Percentiles rank a stretch among this genome's conserved stretches.
Evolutionary conservation across 345 rosid species (phyloP).

Genomic region (Ceriops tagal): DNA sequence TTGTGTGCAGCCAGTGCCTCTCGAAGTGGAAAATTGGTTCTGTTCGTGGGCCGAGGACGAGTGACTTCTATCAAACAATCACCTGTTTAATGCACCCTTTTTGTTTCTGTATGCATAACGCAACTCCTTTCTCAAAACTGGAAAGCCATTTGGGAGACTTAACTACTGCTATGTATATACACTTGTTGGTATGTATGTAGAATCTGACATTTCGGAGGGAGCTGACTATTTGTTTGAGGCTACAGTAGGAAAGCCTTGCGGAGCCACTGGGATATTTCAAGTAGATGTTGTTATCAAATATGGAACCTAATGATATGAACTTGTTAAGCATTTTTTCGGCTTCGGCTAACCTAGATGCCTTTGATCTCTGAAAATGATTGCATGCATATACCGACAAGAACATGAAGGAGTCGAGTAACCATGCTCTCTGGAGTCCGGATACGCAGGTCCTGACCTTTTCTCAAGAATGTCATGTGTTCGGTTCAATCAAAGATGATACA

Average conservation of each 20-base stretch:
- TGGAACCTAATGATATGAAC: slow-evolving; percentile 18
- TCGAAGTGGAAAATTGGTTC: slow-evolving; percentile 51
- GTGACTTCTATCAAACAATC: slow-evolving; percentile 35
- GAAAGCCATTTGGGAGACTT: too few species aligned
- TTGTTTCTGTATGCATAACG: too few species aligned
- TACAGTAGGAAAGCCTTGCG: slow-evolving; percentile 9
- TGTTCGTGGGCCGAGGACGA: slow-evolving; percentile 42
- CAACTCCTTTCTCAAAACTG: too few species aligned
- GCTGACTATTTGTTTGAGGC: slow-evolving; percentile 19
- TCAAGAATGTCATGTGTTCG: slow-evolving; percentile 47
- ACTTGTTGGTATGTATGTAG: slow-evolving; percentile 67
- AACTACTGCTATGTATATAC: slow-evolving; percentile 37
- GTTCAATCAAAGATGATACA: slow-evolving; percentile 47
- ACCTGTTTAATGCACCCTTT: slow-evolving; percentile 1
- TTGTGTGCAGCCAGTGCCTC: slow-evolving; percentile 54
- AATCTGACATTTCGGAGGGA: slow-evolving; percentile 40
- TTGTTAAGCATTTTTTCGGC: slow-evolving; percentile 12
- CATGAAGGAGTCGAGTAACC: too few species aligned
- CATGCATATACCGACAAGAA: neutral
- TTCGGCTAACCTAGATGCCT: slow-evolving; percentile 23
- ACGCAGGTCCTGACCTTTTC: slow-evolving; percentile 30
- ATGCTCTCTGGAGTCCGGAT: slow-evolving; percentile 13
- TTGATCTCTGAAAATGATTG: slow-evolving; percentile 25
- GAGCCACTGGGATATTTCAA: slow-evolving; percentile 19
- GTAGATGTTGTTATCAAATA: slow-evolving; percentile 17